A percentile compares a stretch with the other conserved stretches of the same genome.
These are phyloP conservation scores for Strobilomyces echinocephalus DNA, from an alignment of 768 basidiomycete genomes.

Conservation along the genomic window DNA sequence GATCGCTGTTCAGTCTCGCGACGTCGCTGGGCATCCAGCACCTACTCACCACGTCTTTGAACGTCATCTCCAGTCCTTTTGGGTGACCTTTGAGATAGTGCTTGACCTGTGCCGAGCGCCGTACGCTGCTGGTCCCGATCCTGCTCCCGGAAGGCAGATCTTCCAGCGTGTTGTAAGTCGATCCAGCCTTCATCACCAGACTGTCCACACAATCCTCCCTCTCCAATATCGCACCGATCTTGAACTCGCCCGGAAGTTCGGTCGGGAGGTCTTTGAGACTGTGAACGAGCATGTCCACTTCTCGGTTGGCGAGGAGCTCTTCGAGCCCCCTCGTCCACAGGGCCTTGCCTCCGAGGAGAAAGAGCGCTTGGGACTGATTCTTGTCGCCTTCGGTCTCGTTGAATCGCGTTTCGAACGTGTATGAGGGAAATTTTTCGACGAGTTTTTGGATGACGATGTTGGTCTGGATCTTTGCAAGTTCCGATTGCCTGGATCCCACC, in stretches of 20 bases:
- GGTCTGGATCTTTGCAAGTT: constrained; percentile 89
- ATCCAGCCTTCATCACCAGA: constrained; percentile 76
- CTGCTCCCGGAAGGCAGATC: constrained; percentile 86
- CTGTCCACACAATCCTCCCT: constrained; percentile 88
- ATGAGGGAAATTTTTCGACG: constrained; percentile 47
- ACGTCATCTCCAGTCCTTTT: constrained; percentile 45
- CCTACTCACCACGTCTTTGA: constrained; percentile 80
- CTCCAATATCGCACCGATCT: constrained; percentile 78
- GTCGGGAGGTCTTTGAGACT: constrained; percentile 93
- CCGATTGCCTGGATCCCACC: constrained; percentile 81
- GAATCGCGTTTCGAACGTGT: constrained; percentile 48
- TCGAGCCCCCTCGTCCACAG: constrained; percentile 98
- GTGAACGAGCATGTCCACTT: constrained; percentile 91
- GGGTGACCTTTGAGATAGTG: constrained; percentile 57
- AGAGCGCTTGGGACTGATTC: constrained; percentile 85
- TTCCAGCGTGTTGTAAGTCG: constrained; percentile 62
- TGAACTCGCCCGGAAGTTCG: constrained; percentile 74
- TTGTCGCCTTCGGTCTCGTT: constrained; percentile 81
- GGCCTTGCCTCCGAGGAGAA: constrained; percentile 85
- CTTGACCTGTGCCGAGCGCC: constrained; percentile 86
- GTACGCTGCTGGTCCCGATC: constrained; percentile 93
- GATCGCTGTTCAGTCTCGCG: background rate
- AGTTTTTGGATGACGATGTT: constrained; percentile 70
- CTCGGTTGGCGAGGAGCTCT: constrained; percentile 62
- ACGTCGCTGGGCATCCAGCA: background rate